phyloP scores from a whole-genome alignment of 1,284 basidiomycete genomes.

The Trametes hirsuta region DNA sequence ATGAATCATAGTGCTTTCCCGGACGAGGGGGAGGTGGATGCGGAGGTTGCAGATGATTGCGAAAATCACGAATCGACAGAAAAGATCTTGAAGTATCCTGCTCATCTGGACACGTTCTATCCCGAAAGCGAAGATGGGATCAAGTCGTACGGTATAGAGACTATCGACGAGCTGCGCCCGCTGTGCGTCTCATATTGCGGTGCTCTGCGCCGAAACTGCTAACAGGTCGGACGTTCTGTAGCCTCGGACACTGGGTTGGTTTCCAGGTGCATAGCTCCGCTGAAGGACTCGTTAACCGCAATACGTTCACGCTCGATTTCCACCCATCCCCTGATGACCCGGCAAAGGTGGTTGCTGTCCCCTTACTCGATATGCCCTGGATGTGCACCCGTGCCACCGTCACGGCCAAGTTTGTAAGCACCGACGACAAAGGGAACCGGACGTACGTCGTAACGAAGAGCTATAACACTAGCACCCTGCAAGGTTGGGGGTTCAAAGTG shows the following conservation, averaged over 20 bases:
- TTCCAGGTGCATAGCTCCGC: not conserved
- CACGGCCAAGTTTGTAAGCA: not conserved
- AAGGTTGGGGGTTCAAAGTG: not conserved
- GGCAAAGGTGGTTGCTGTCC: not conserved
- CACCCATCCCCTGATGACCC: not conserved
- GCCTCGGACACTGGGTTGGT: conserved; percentile 14
- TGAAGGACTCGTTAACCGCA: not conserved
- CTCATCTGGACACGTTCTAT: conserved; percentile 10
- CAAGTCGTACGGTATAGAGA: not conserved
- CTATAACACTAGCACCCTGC: not conserved
- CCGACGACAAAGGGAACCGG: not conserved
- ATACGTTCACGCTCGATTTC: not conserved
- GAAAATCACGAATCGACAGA: not conserved
- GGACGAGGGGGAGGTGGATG: too few species aligned
- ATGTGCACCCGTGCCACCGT: conserved; percentile 1
- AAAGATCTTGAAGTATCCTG: conserved; percentile 13
- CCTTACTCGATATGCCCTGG: not conserved
- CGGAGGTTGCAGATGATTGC: not conserved
- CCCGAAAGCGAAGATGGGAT: conserved; percentile 11
- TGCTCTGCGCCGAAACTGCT: not conserved
- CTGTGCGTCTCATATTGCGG: conserved; percentile 3
- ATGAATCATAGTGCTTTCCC: not conserved
- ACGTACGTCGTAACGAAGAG: not conserved
- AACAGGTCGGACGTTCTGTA: not conserved
- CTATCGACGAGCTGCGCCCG: conserved; percentile 1